Base-by-base conservation (phyloP, 2,329 filamentous ascomycete species). In the Talaromyces sp. region DNA sequence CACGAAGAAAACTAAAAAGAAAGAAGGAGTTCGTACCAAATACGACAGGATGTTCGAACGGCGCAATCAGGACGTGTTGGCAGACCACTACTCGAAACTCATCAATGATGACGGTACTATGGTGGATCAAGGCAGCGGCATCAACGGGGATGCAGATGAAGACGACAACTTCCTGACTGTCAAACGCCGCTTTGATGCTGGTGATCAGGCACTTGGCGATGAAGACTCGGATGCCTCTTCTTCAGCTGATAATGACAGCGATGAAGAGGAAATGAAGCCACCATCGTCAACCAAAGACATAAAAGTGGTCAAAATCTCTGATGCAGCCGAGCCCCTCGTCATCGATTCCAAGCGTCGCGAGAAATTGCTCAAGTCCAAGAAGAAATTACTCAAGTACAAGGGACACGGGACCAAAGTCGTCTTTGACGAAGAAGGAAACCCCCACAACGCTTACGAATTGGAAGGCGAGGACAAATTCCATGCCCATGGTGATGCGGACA, bases 31-130 rank as follows among this genome's bases (percentile, higher is more conserved):
- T 19, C 86, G 92, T 64, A 99, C 96, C 33, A 98, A 96, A 75
- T 96, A 96, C 73, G 92, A 99, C 75, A 89, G 92, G 68, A 98
- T 99, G 95, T 97, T 98, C 76, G 93, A 97, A 80, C 85, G 95
- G 63, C 90, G 89, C 68, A 99, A 99, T 76, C 93, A 98, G 76
- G 93, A 97, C 72, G 90, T 99, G 33, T 78, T 99, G 65, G 93
- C 93, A n/a, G 87, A 89, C 60, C 95, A 99, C 77, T 98, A 97
- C 80, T 86, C 87, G 63, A 96, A 93, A 71, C 84, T 99, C 65
- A 87, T 98, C 63, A 82, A 82, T 57, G 83, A 88, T 44, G 86
- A 84, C 47, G 77, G 75, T 74, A 82, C 62, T 64, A 75, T 66
- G 75, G 77, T 64, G 72, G 75, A 55, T n/a, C 66, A 72, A 33